Evolutionary conservation across 2,329 filamentous ascomycete species (phyloP), one percentile per base, ranked within the genome.

Genomic region (Aspergillus sp.): DNA sequence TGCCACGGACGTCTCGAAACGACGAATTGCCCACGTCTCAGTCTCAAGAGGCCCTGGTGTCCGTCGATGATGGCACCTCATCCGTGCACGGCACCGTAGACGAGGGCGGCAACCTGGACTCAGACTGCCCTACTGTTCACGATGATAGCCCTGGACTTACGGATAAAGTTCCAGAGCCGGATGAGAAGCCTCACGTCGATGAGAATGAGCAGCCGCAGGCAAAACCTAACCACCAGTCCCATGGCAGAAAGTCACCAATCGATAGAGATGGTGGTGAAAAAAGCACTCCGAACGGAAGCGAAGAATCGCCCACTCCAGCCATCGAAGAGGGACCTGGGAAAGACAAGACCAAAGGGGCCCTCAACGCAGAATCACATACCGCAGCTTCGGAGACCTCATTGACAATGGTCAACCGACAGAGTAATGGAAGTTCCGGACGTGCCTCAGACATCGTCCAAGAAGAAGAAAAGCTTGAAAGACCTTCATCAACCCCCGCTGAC

Each of bases 1-100:
- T 70, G 51, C 70, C 65, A 49, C 65, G 64, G 27, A 49, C 70
- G 5, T 75, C 75, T 8, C 64, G 64, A 54, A 64, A 54, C 49
- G 64, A 63, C 11, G 55, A 27, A 21, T 63, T 57, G 3, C 49
- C 53, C 30, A 54, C 56, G 30, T 68, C 67, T 5, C 65, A 71
- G 17, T 77, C 77, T 1, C 69, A 77, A 27, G 79, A 82, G 61
- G 73, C 73, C 5, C 64, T 78, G 13, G 70, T 72, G 11, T 57
- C 59, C 49, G 56, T 60, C 13, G 51, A 62, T 17, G 63, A 61
- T 47, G 58, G 60, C 49, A 63, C 64, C 17, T 70, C 70, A 2
- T 75, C 73, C 5, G 62, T 68, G 7, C 52, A 65, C 50, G 71
- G 68, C 19, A 58, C 70, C 44, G 50, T 63, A 19, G 71, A 75